phyloP scores from a whole-genome alignment of 257 asterid species.

The Nicotiana sylvestris region DNA sequence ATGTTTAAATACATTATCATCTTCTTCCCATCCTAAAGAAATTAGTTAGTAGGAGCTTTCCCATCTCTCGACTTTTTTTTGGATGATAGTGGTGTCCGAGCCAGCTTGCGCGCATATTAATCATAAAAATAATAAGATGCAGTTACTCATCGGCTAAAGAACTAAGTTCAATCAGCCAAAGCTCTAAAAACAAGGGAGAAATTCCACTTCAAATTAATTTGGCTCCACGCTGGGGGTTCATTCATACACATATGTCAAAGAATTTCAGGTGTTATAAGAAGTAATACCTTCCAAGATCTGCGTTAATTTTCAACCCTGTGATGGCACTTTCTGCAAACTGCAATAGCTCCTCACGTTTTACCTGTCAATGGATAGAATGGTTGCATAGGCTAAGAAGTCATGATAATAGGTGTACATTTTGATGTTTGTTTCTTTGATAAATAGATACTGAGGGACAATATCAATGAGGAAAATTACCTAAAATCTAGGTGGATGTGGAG shows the following conservation, averaged over 20 bases:
- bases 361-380: slow-evolving; percentile 40
- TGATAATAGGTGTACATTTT: too few relatives aligned
- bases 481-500: too few relatives aligned
- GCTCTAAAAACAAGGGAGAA: neutral
- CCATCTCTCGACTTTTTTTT: neutral
- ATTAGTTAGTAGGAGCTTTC: slow-evolving; percentile 5
- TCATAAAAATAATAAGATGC: neutral
- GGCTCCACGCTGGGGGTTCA: neutral
- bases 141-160: neutral
- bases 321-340: slow-evolving; percentile 96
- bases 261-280: neutral
- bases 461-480: too few relatives aligned
- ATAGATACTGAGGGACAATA: too few relatives aligned
- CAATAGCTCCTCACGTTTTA: slow-evolving; percentile 90
- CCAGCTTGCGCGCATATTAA: neutral
- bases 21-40: neutral
- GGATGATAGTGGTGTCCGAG: too few relatives aligned
- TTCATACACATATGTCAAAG: neutral
- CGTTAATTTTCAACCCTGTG: slow-evolving; percentile 88
- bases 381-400: neutral
- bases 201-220: neutral
- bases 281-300: slow-evolving; percentile 71
- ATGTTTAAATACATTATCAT: neutral
- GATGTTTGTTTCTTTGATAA: too few relatives aligned
- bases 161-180: neutral